Base-by-base conservation (phyloP, 257 asterid species). In the Apocynum venetum region DNA sequence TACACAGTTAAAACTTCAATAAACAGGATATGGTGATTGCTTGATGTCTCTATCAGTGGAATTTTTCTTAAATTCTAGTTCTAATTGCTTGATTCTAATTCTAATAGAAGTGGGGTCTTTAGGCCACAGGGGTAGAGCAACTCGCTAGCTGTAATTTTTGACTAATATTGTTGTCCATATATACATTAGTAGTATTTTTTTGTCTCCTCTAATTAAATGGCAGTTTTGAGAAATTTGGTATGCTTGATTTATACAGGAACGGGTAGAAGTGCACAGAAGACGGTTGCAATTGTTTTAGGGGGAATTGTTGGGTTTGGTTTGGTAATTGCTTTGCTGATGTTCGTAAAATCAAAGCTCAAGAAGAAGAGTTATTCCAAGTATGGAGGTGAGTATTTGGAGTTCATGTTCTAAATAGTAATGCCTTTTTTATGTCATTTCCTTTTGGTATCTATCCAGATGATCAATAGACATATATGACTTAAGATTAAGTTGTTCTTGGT, bases 251-350 rank as follows among this genome's bases (percentile, higher is more conserved):
- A 74, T 81, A 73, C 73, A 86, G 94, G 92, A 81, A 75, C 82
- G 65, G 83, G 80, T 77, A 73, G 69, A 77, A 90, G 77, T 51
- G 72, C 96, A 46, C 90, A 92, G 88, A 92, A 90, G 88, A 90
- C 90, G 2, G 79, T 92, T 5, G 98, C 97, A 11, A 86, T 94
- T 53, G 89, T 85, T 70, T 78, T 92, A 73, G 98, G 98, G 75
- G 97, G 97, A 72, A 52, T 87, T 2, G 91, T 82, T 75, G 97
- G 91, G 38, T 76, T 88, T 73, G 97, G 97, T 15, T 79, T 92
- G 55, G 82, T 87, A 71, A 48, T 86, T 87, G 89, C 97, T 49
- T 86, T 91, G 65, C 81, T 94, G 89, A 31, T 92, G 70, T 86
- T 90, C 66, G 75, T 85, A 35, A 92, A 81, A 92, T 91, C 97